Evolutionary conservation across 352 stramenopile genomes (phyloP), one percentile per base, ranked within the genome.

Genomic region (Peronospora tabacina): DNA sequence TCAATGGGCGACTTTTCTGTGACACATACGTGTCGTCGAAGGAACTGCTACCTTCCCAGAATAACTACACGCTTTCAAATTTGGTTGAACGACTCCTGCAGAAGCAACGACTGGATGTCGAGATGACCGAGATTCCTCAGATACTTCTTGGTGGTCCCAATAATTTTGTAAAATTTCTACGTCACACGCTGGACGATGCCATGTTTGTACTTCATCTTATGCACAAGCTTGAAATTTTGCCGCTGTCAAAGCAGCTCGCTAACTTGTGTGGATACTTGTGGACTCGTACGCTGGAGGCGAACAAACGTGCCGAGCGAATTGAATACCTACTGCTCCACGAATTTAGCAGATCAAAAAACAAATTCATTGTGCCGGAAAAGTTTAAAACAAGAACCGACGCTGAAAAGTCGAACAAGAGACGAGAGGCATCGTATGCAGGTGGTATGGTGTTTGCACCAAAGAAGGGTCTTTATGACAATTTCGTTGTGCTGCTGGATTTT

Each of bases 321-420:
- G 97, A 99, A 58, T 99, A 99, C 60, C 68, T 99, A 49, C 68
- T 99, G n/a, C 70, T 99, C 11, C 97, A 99, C 63, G 96, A 99
- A 60, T 99, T 99, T 64, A 83, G 66, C 30, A 68, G 75, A 3
- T 88, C 78, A 3, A 88, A 89, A 60, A 84, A 98, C 63, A 99
- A 99, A 75, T 99, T 97, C 53, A 87, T 99, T 41, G 85, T 98
- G 7, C 97, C 97, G 0, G 97, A 99, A 55, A 97, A 96, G 56
- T 85, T 70, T 54, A 85, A 85, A 38, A 85, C 66, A 10, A 78
- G 82, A 45, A 70, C 49, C 7, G 81, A 88, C 12, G 72, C 69
- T 8, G 70, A 86, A 44, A 86, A 82, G 48, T 44, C 52, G 4
- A 72, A 72, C 29, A 81, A 78, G 39, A 64, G 67, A 7, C 70